Conservation (phyloP, 306 rosid genomes). For the Pyrus bretschneideri region DNA sequence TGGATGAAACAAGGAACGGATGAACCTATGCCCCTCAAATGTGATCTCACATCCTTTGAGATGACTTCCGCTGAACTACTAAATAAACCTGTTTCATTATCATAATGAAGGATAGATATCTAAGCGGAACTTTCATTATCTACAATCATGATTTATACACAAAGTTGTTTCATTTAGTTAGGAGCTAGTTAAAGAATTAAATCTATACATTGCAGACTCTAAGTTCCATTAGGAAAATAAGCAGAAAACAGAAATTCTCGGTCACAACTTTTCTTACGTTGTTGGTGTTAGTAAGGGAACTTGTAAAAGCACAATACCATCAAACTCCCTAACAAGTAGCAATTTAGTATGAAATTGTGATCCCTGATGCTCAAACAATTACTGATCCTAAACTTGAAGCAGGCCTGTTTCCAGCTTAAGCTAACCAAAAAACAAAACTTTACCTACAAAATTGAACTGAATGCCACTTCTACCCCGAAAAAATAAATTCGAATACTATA, state of each 20-base stretch:
- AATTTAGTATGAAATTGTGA: not conserved
- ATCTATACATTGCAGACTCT: not conserved
- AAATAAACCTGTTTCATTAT: not conserved
- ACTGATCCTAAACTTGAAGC: not conserved
- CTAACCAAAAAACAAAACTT: not conserved
- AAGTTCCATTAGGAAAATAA: not conserved
- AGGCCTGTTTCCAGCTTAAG: slow-evolving; percentile 1
- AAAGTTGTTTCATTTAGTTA: not conserved
- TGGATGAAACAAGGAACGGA: not conserved
- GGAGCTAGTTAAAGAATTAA: not conserved
- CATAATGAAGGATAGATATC: not conserved
- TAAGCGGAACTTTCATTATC: not conserved
- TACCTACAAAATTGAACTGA: not conserved
- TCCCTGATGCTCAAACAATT: not conserved
- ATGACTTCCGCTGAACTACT: not conserved
- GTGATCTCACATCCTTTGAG: not conserved
- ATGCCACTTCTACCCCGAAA: not conserved
- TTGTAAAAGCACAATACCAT: not conserved
- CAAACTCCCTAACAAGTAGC: not conserved
- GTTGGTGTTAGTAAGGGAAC: not conserved
- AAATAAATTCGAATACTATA: not conserved
- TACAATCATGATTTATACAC: not conserved
- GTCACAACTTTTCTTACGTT: not conserved
- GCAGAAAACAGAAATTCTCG: not conserved
- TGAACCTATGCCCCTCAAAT: not conserved